Base-by-base conservation (phyloP, 2,329 filamentous ascomycete genomes). In the Fusarium paranaense region DNA sequence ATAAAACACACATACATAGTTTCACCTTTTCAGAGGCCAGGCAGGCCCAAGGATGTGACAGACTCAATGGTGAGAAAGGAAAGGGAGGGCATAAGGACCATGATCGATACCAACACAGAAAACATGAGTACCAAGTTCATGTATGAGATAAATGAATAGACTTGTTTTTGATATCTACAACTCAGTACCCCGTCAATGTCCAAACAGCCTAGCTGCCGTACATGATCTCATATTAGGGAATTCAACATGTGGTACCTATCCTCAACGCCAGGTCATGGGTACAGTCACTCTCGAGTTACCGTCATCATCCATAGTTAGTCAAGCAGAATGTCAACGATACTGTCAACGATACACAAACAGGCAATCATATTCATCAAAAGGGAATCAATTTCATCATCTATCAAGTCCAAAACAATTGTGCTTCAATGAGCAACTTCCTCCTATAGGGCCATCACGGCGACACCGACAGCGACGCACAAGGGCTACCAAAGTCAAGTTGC, bases 301-400 rank as follows among this genome's bases (percentile, higher is more conserved):
- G 10, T 20, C 6, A n/a, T 52, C 47, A 30, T 13, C 47, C 10
- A 16, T 13, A n/a, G 27, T n/a, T 22, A 27, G 22, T 18, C 45
- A 47, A 25, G 45, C 20, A 37, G 9, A 11, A n/a, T 16, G n/a
- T 25, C 22, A 16, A 45, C 13, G 5, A 22, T 27, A 59, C 27
- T 7, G 35, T 18, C 35, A 16, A 37, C 14, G 14, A 37, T 5
- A 45, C 25, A 60, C 25, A 20, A 2, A 30, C n/a, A 32, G n/a
- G n/a, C 37, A 45, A 22, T 11, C 32, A 35, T 30, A 25, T 70
- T 72, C 64, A 68, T 67, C 42, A 69, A 72, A 72, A 73, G 74
- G 66, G 75, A 79, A 79, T 80, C 79, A 79, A 80, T 79, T 79
- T 77, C 78, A 73, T 76, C 76, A 77, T 80, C 79, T 80, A 80